Evolutionary conservation across 805 yeast genomes (phyloP).

Genomic region (Jamesozyma piceae): DNA sequence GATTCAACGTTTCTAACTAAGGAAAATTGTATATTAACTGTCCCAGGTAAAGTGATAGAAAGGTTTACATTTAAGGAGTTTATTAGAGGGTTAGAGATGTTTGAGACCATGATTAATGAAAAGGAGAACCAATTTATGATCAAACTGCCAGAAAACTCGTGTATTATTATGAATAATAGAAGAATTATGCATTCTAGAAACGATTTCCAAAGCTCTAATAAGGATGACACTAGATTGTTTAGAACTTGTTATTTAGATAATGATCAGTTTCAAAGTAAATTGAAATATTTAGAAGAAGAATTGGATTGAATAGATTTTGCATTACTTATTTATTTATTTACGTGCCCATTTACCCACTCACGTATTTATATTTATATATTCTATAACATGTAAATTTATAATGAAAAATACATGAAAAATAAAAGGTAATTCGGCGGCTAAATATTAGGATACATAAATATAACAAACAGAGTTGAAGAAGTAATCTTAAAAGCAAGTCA

Average conservation of each 20-base stretch:
- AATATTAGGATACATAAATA: no score
- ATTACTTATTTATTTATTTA: background rate
- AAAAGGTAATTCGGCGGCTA: no score
- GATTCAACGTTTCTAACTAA: slow-evolving; percentile 4
- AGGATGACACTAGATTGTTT: slow-evolving; percentile 44
- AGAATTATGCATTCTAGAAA: slow-evolving; percentile 61
- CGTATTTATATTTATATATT: background rate
- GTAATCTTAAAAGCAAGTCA: no score
- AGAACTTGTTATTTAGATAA: slow-evolving; percentile 70
- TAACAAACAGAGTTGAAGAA: no score
- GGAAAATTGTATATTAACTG: slow-evolving; percentile 15
- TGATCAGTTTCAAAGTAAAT: slow-evolving; percentile 57
- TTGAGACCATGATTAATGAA: slow-evolving; percentile 48
- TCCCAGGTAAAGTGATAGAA: slow-evolving; percentile 34
- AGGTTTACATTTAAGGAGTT: slow-evolving; percentile 43
- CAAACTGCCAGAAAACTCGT: slow-evolving; percentile 48
- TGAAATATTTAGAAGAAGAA: slow-evolving; percentile 33
- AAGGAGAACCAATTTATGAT: slow-evolving; percentile 46
- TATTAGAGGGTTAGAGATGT: slow-evolving; percentile 46
- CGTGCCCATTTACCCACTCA: background rate
- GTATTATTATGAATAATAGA: slow-evolving; percentile 64
- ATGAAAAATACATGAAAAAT: no score
- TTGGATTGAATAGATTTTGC: background rate
- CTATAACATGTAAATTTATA: no score
- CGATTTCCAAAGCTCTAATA: slow-evolving; percentile 34